A percentile compares a stretch with the other conserved stretches of the same genome.
phyloP scores from a whole-genome alignment of 345 rosid species.

The Hypericum androsaemum region DNA sequence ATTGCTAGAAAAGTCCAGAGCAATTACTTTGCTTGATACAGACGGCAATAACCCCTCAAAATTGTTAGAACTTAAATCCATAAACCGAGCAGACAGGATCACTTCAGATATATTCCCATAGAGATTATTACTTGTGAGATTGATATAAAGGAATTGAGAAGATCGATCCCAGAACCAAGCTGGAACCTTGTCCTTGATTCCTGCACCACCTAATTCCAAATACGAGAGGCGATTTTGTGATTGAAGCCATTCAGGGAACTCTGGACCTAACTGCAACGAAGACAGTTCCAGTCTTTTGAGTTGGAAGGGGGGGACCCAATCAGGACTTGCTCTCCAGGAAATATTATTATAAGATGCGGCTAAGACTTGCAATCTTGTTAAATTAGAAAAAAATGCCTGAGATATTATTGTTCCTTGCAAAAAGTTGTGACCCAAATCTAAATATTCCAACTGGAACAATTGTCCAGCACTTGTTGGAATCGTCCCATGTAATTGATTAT shows the following conservation, averaged over 20 bases:
- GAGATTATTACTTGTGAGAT: slow-evolving; percentile 14
- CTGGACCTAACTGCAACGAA: slow-evolving; percentile 15
- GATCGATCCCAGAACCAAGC: slow-evolving; percentile 17
- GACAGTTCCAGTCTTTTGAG: slow-evolving; percentile 12
- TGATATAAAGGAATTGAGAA: neutral
- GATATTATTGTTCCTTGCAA: slow-evolving; percentile 10
- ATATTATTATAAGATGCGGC: neutral
- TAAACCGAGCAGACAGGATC: neutral
- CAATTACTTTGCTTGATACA: slow-evolving; percentile 40
- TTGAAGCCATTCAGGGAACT: slow-evolving; percentile 20
- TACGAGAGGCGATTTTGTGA: slow-evolving; percentile 8
- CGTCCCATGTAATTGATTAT: slow-evolving; percentile 14
- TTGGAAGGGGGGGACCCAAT: slow-evolving; percentile 23
- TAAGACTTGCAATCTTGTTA: slow-evolving; percentile 11
- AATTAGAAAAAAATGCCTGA: slow-evolving; percentile 17
- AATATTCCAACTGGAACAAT: slow-evolving; percentile 6
- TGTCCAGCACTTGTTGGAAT: slow-evolving; percentile 17
- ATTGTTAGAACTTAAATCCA: slow-evolving; percentile 34
- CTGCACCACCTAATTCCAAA: slow-evolving; percentile 5
- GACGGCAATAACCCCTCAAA: slow-evolving; percentile 43
- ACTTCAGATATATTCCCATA: slow-evolving; percentile 2
- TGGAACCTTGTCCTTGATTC: slow-evolving; percentile 15
- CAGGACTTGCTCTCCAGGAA: slow-evolving; percentile 7
- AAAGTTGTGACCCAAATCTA: slow-evolving; percentile 11
- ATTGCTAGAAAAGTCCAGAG: slow-evolving; percentile 32